Evolutionary conservation across 768 basidiomycete genomes (phyloP).

Genomic region (Lentinula boryana): DNA sequence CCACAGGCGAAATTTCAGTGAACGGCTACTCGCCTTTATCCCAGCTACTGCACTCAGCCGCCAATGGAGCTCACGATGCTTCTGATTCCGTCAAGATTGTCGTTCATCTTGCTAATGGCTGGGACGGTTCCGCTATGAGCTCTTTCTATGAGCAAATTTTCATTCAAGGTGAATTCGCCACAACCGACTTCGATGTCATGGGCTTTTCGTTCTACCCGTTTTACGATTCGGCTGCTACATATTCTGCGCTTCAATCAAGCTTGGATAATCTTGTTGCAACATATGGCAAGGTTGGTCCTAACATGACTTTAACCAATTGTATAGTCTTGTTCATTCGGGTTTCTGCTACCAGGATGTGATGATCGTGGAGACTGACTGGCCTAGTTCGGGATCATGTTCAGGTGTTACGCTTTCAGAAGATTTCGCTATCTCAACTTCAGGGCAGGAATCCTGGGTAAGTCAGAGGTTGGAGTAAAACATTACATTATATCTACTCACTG

Average conservation of each 20-base stretch:
- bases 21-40: slow-evolving; percentile 48
- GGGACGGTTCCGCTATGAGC: slow-evolving; percentile 38
- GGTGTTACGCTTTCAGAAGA: slow-evolving; percentile 23
- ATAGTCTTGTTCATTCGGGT: not conserved
- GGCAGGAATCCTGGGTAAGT: slow-evolving; percentile 46
- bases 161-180: slow-evolving; percentile 42
- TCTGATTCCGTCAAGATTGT: slow-evolving; percentile 40
- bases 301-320: not conserved
- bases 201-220: slow-evolving; percentile 67
- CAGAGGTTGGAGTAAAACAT: not conserved
- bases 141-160: slow-evolving; percentile 51
- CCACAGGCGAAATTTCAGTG: slow-evolving; percentile 45
- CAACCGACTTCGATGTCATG: slow-evolving; percentile 48
- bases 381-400: slow-evolving; percentile 34
- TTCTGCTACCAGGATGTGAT: slow-evolving; percentile 34
- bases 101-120: slow-evolving; percentile 60
- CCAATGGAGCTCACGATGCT: slow-evolving; percentile 42
- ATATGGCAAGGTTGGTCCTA: slow-evolving; percentile 36
- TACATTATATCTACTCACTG: not conserved
- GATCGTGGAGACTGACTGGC: slow-evolving; percentile 65
- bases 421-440: slow-evolving; percentile 32
- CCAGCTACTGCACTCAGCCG: slow-evolving; percentile 55
- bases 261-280: slow-evolving; percentile 43
- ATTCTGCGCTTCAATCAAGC: slow-evolving; percentile 41
- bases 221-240: slow-evolving; percentile 51